Evolutionary conservation across 768 basidiomycete genomes (phyloP).

Genomic region (Mycena rosella): DNA sequence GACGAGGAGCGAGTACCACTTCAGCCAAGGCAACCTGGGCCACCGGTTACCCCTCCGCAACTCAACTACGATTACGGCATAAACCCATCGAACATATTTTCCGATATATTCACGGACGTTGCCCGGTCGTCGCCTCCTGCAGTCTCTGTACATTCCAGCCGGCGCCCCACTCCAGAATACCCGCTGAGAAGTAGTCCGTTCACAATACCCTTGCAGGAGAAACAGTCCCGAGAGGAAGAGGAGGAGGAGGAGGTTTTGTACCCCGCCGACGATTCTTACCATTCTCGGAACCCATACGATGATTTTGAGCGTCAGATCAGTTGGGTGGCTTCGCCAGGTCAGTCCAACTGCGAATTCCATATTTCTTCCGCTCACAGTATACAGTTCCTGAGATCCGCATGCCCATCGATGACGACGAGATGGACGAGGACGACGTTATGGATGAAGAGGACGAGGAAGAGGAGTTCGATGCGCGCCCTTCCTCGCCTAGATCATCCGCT

Average conservation of each 20-base stretch:
- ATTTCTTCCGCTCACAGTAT: conserved; percentile 24
- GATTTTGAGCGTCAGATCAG: conserved; percentile 73
- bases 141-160: conserved; percentile 18
- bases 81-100: conserved; percentile 13
- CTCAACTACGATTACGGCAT: conserved; percentile 47
- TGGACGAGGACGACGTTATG: conserved; percentile 65
- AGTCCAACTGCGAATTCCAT: conserved; percentile 41
- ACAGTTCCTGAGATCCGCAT: conserved; percentile 74
- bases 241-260: conserved; percentile 80
- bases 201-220: conserved; percentile 77
- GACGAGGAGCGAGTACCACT: conserved; percentile 68
- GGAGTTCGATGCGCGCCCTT: conserved; percentile 61
- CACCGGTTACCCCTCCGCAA: conserved; percentile 59
- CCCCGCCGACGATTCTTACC: conserved; percentile 68
- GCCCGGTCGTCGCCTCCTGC: conserved; percentile 19
- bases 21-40: conserved; percentile 54
- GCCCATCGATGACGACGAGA: conserved; percentile 69
- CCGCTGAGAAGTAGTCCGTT: conserved; percentile 79
- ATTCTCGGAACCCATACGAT: conserved; percentile 63
- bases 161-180: conserved; percentile 67
- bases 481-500: conserved; percentile 65
- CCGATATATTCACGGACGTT: conserved; percentile 21
- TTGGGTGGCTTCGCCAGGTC: conserved; percentile 83
- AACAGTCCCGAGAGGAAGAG: conserved; percentile 67
- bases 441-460: conserved; percentile 58